A percentile compares a stretch with the other conserved stretches of the same genome.
Evolutionary conservation across 371 early-diverging fungal genomes (phyloP).

Genomic region (Rhizomucor miehei): DNA sequence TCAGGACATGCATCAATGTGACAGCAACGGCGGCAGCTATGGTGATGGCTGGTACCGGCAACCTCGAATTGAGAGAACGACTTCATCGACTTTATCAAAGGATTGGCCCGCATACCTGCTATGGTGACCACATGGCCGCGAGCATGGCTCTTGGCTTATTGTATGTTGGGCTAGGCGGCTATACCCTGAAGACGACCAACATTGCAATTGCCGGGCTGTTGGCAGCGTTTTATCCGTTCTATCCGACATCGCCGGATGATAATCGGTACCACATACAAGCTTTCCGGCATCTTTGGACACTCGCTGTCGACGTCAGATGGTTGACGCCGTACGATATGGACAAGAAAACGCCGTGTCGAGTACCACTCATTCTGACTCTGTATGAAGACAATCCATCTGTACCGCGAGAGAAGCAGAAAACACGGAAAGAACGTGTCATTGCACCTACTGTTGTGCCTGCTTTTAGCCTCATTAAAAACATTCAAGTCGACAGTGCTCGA

Average conservation of each 20-base stretch:
- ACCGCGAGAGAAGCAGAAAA: conserved; percentile 10
- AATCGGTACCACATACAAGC: conserved; percentile 80
- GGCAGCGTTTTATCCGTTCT: conserved; percentile 78
- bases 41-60: conserved; percentile 84
- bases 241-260: conserved; percentile 62
- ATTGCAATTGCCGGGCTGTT: conserved; percentile 70
- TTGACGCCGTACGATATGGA: conserved; percentile 53
- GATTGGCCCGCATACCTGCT: conserved; percentile 39
- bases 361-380: conserved; percentile 47
- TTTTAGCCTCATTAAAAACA: conserved; percentile 47
- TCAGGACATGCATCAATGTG: conserved; percentile 66
- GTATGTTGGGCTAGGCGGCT: conserved; percentile 78
- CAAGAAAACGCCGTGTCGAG: conserved; percentile 52
- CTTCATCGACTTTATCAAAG: conserved; percentile 56
- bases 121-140: conserved; percentile 83
- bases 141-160: conserved; percentile 85
- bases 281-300: conserved; percentile 86
- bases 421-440: conserved; percentile 27
- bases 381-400: conserved; percentile 24
- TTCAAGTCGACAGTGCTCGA: conserved; percentile 51
- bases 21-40: conserved; percentile 62
- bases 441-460: conserved; percentile 71
- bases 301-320: conserved; percentile 71
- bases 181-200: conserved; percentile 68
- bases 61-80: conserved; percentile 53